Evolutionary conservation across 352 stramenopile genomes (phyloP).

Genomic region (Pythium oligandrum): DNA sequence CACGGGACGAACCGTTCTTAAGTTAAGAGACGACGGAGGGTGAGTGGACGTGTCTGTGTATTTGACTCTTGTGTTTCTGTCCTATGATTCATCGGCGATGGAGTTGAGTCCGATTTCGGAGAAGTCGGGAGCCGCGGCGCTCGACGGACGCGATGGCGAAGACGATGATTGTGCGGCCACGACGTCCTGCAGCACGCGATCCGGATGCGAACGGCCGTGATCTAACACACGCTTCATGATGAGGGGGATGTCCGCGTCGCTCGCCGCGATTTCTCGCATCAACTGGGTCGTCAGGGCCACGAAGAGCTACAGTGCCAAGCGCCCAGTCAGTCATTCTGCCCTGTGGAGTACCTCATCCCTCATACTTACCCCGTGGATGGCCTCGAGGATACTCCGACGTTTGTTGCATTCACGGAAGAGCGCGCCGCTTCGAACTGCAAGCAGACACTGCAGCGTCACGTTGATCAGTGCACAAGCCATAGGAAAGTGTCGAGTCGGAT

Average conservation of each 20-base stretch:
- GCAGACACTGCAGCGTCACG: constrained; percentile 59
- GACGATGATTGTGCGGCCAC: background rate
- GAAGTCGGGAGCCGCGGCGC: constrained; percentile 29
- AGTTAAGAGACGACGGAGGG: constrained; percentile 25
- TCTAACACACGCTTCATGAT: constrained; percentile 60
- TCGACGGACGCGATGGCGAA: constrained; percentile 10
- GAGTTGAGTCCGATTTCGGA: constrained; percentile 64
- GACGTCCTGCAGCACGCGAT: constrained; percentile 3
- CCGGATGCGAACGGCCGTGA: constrained; percentile 28
- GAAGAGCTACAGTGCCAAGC: constrained; percentile 29
- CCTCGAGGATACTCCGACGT: constrained; percentile 40
- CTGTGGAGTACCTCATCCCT: background rate
- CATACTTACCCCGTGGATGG: constrained; percentile 53
- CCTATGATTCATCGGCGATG: constrained; percentile 20
- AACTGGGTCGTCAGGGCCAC: constrained; percentile 35
- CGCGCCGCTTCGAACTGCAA: constrained; percentile 55
- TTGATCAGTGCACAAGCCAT: constrained; percentile 76
- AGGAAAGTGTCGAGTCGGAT: constrained; percentile 63
- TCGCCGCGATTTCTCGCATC: constrained; percentile 36
- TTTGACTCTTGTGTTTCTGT: constrained; percentile 1
- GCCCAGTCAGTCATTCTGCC: constrained; percentile 1
- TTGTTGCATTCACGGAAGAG: constrained; percentile 51
- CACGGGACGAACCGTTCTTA: constrained; percentile 67
- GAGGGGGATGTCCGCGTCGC: constrained; percentile 41
- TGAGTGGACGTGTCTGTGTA: constrained; percentile 5